These are phyloP conservation scores for Odontarrhena argentea DNA, from an alignment of 345 rosid genomes.

Conservation along the genomic window DNA sequence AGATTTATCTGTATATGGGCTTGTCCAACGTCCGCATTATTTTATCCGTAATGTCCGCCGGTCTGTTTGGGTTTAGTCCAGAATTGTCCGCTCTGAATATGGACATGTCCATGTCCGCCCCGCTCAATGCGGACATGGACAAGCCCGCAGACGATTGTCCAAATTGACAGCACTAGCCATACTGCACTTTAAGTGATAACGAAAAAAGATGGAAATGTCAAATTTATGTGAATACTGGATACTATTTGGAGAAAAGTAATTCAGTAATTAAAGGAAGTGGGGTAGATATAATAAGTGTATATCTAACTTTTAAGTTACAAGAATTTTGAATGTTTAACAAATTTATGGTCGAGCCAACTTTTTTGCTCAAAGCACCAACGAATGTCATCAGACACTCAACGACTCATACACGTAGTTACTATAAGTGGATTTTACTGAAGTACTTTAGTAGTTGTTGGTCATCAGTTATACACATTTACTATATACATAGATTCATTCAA, in stretches of 20 bases:
- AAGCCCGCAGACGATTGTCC: no score
- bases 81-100: no score
- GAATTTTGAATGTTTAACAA: neutral
- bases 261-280: neutral
- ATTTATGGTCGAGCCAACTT: constrained; percentile 12
- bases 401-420: constrained; percentile 16
- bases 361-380: constrained; percentile 4
- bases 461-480: constrained; percentile 15
- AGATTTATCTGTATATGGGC: no score
- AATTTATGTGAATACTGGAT: neutral
- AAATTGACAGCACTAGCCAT: no score
- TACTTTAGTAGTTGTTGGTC: constrained; percentile 8
- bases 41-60: no score
- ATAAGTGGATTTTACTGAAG: constrained; percentile 21
- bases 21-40: no score
- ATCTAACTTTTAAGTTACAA: neutral
- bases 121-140: no score
- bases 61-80: no score
- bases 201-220: neutral
- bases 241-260: neutral
- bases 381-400: constrained; percentile 28
- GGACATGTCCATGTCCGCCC: no score
- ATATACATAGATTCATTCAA: constrained; percentile 10
- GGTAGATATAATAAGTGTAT: neutral
- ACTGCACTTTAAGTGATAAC: neutral